A percentile compares a stretch with the other conserved stretches of the same genome.
Conservation (phyloP, 1,284 basidiomycete genomes). For the Trametes sp. region DNA sequence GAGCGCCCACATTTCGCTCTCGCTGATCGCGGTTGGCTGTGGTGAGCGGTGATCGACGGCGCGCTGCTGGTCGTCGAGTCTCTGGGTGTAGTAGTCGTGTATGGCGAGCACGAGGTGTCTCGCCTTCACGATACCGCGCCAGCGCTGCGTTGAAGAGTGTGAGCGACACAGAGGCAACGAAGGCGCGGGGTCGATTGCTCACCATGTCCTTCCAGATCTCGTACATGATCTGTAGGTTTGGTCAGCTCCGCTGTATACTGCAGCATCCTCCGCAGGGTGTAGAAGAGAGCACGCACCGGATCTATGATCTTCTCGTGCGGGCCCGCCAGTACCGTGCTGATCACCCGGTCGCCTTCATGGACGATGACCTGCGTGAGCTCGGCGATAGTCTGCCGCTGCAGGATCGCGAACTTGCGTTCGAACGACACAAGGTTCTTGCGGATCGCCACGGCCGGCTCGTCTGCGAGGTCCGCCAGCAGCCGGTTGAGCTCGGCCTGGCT, state of each 20-base stretch:
- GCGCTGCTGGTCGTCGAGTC: slow-evolving; percentile 20
- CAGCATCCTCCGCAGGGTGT: no score
- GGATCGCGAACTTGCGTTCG: slow-evolving; percentile 41
- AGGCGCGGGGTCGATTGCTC: background rate
- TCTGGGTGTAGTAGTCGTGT: slow-evolving; percentile 44
- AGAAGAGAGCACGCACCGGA: slow-evolving; percentile 26
- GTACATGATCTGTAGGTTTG: slow-evolving; percentile 23
- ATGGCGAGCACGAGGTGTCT: slow-evolving; percentile 46
- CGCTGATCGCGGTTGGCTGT: slow-evolving; percentile 38
- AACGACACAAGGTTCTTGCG: slow-evolving; percentile 38
- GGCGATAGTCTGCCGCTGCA: slow-evolving; percentile 33
- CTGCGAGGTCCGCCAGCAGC: slow-evolving; percentile 38
- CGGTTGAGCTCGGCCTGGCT: slow-evolving; percentile 27
- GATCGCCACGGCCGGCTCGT: slow-evolving; percentile 34
- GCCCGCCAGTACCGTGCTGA: slow-evolving; percentile 34
- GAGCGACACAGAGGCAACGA: background rate
- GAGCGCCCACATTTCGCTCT: slow-evolving; percentile 51
- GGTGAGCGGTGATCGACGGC: slow-evolving; percentile 8
- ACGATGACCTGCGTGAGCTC: slow-evolving; percentile 33
- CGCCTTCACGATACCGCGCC: slow-evolving; percentile 46
- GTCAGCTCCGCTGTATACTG: background rate
- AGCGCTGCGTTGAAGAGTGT: slow-evolving; percentile 34
- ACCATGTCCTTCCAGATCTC: slow-evolving; percentile 44
- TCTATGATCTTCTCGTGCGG: slow-evolving; percentile 41
- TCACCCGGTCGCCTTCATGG: slow-evolving; percentile 37